Evolutionary conservation across 2,329 filamentous ascomycete genomes (phyloP).

Genomic region (Colletotrichum lini): DNA sequence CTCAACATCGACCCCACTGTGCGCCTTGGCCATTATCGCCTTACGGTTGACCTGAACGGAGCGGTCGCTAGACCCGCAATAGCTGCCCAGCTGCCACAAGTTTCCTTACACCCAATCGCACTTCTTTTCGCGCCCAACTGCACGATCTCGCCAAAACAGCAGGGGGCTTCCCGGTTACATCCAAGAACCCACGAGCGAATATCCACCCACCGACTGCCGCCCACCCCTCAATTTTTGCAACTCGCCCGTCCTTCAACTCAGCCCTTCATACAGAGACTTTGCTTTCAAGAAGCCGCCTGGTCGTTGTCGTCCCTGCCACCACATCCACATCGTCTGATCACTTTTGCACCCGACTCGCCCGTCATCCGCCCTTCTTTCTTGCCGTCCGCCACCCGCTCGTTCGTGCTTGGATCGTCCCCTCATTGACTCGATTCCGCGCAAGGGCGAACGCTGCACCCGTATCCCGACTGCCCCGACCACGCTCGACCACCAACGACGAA

Average conservation of each 20-base stretch:
- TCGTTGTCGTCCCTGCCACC: slow-evolving; percentile 21
- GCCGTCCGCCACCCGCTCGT: slow-evolving; percentile 19
- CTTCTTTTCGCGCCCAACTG: slow-evolving; percentile 43
- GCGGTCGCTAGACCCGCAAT: slow-evolving; percentile 42
- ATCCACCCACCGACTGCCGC: slow-evolving; percentile 41
- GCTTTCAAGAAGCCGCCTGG: slow-evolving; percentile 12
- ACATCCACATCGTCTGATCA: slow-evolving; percentile 33
- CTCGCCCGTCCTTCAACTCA: slow-evolving; percentile 33
- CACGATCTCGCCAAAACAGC: slow-evolving; percentile 42
- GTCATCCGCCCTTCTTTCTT: slow-evolving; percentile 21
- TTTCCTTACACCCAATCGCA: slow-evolving; percentile 42
- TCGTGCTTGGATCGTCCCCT: slow-evolving; percentile 21
- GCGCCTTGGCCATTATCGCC: slow-evolving; percentile 26
- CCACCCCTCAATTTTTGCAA: slow-evolving; percentile 42
- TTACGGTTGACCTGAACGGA: slow-evolving; percentile 32
- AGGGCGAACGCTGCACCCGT: slow-evolving; percentile 35
- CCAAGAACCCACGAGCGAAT: slow-evolving; percentile 39
- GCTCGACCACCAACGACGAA: slow-evolving; percentile 18
- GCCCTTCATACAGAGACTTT: slow-evolving; percentile 17
- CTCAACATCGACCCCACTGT: background rate
- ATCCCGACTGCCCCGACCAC: background rate
- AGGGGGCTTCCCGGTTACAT: slow-evolving; percentile 41
- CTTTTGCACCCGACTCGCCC: slow-evolving; percentile 10
- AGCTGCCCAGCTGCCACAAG: slow-evolving; percentile 43
- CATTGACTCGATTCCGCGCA: slow-evolving; percentile 13